phyloP scores from a whole-genome alignment of 1,284 basidiomycete genomes.

The Porogramme epimiltina region DNA sequence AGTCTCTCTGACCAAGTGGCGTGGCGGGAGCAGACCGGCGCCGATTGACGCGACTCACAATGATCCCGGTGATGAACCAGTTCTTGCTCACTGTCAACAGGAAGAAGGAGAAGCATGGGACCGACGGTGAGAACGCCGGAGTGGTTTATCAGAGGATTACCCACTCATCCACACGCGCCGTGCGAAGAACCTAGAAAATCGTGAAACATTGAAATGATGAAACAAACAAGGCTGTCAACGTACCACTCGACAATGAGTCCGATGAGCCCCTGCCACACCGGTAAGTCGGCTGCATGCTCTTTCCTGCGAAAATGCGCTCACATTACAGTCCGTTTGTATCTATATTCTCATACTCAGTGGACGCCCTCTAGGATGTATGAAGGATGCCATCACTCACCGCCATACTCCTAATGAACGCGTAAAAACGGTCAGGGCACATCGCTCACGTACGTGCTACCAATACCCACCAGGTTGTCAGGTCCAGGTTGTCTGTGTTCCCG shows the following conservation, averaged over 20 bases:
- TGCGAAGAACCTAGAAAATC: slow-evolving; percentile 32
- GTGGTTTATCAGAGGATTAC: slow-evolving; percentile 5
- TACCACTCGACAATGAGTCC: slow-evolving; percentile 31
- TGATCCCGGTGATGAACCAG: slow-evolving; percentile 27
- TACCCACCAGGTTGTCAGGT: slow-evolving; percentile 28
- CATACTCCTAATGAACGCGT: slow-evolving; percentile 26
- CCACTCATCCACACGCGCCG: slow-evolving; percentile 33
- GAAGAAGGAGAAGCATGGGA: not conserved
- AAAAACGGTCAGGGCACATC: not conserved
- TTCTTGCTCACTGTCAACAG: slow-evolving; percentile 27
- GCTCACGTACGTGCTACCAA: not conserved
- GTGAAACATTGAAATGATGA: not conserved
- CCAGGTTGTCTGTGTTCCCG: slow-evolving; percentile 24
- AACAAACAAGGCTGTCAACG: slow-evolving; percentile 2
- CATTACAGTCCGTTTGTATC: slow-evolving; percentile 35
- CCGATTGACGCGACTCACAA: slow-evolving; percentile 21
- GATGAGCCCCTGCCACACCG: slow-evolving; percentile 24
- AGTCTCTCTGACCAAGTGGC: not conserved
- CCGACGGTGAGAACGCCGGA: slow-evolving; percentile 4
- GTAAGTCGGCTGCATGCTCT: not conserved
- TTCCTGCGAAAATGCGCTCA: slow-evolving; percentile 11
- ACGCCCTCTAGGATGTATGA: too few relatives aligned
- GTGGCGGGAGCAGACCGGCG: not conserved
- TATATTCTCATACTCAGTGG: slow-evolving; percentile 6
- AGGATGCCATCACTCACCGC: slow-evolving; percentile 22